Evolutionary conservation across 805 yeast genomes (phyloP).

Genomic region (Yamadazyma ubonensis): DNA sequence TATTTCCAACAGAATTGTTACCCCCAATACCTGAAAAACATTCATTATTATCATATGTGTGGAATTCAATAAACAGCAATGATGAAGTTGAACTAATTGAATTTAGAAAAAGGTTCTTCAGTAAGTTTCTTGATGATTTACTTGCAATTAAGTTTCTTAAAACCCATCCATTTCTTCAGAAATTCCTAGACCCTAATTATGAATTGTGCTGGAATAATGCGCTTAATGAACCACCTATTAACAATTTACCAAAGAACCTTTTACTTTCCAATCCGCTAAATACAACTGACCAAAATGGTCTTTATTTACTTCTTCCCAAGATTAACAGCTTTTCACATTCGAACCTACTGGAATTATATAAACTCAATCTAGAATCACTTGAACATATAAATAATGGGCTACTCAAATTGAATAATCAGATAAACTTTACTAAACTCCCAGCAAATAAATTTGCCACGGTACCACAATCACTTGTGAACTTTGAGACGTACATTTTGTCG

Average conservation of each 20-base stretch:
- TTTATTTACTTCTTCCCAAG: slow-evolving; percentile 48
- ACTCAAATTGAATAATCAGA: slow-evolving; percentile 32
- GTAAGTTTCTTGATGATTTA: slow-evolving; percentile 43
- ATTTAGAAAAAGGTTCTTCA: slow-evolving; percentile 47
- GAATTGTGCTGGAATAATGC: slow-evolving; percentile 53
- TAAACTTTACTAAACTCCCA: slow-evolving; percentile 16
- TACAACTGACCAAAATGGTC: slow-evolving; percentile 54
- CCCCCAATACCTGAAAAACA: slow-evolving; percentile 50
- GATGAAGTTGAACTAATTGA: slow-evolving; percentile 43
- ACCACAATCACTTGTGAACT: slow-evolving; percentile 31
- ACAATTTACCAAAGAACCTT: slow-evolving; percentile 46
- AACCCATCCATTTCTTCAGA: slow-evolving; percentile 38
- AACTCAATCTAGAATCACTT: slow-evolving; percentile 27
- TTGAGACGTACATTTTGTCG: slow-evolving; percentile 34
- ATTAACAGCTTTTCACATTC: slow-evolving; percentile 33
- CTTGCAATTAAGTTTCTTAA: slow-evolving; percentile 26
- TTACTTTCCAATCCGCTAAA: slow-evolving; percentile 49
- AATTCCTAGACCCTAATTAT: slow-evolving; percentile 51
- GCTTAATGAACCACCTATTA: slow-evolving; percentile 46
- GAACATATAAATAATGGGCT: slow-evolving; percentile 37
- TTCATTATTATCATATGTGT: slow-evolving; percentile 43
- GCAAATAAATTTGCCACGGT: slow-evolving; percentile 22
- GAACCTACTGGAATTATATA: slow-evolving; percentile 15
- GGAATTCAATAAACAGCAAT: slow-evolving; percentile 38
- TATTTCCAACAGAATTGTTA: slow-evolving; percentile 40